These are phyloP conservation scores for Scedosporium boydii DNA, from an alignment of 2,329 filamentous ascomycete species.

Conservation along the genomic window DNA sequence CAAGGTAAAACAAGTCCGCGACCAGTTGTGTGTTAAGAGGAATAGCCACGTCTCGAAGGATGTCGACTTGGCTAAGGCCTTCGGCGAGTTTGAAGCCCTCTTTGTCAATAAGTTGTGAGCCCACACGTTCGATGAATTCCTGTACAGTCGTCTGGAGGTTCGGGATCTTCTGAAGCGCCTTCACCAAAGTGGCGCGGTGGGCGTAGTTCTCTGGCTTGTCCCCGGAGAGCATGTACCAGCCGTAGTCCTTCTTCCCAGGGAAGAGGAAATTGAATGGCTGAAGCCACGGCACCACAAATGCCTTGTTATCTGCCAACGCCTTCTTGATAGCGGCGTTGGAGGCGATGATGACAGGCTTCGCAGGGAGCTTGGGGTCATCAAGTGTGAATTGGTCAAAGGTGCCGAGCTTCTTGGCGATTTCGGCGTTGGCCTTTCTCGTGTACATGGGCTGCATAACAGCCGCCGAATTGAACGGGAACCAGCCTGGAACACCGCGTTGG, in stretches of 20 bases:
- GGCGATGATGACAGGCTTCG: conserved; percentile 17
- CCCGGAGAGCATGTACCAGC: conserved; percentile 29
- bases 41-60: conserved; percentile 46
- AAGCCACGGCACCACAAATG: conserved; percentile 25
- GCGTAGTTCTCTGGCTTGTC: conserved; percentile 21
- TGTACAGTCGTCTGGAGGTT: conserved; percentile 20
- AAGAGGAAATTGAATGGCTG: conserved; percentile 21
- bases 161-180: conserved; percentile 24
- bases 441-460: conserved; percentile 36
- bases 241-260: conserved; percentile 24
- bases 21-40: conserved; percentile 46
- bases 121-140: conserved; percentile 22
- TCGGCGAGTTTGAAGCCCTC: conserved; percentile 25
- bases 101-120: conserved; percentile 28
- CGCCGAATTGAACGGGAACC: conserved; percentile 32
- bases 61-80: conserved; percentile 29
- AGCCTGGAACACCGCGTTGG: conserved; percentile 32
- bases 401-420: conserved; percentile 27
- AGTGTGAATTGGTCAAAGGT: conserved; percentile 23
- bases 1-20: conserved; percentile 48
- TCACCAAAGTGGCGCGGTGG: conserved; percentile 20
- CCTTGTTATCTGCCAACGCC: conserved; percentile 19
- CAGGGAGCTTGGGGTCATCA: conserved; percentile 25
- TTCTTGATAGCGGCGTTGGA: conserved; percentile 20
- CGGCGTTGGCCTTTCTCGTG: conserved; percentile 28